Evolutionary conservation across 2,329 filamentous ascomycete genomes (phyloP).

Genomic region (Amesomyces nigricolor): DNA sequence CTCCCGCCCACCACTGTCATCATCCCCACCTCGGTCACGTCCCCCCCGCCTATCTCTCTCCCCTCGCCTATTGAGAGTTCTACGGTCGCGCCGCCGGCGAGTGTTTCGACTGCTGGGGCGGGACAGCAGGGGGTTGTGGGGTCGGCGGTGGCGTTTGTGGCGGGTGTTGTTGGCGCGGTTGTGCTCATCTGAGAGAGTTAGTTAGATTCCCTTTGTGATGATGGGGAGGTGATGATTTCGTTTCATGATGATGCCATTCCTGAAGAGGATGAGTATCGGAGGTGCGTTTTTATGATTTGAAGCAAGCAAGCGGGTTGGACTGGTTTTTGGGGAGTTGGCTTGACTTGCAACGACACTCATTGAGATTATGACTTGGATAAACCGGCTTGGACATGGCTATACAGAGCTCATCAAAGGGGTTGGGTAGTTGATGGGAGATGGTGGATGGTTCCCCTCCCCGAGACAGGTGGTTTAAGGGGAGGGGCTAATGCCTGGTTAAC

Average conservation of each 20-base stretch:
- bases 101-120: constrained; percentile 29
- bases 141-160: constrained; percentile 34
- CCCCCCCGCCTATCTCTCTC: constrained; percentile 23
- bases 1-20: constrained; percentile 29
- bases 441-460: background rate
- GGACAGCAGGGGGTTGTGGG: constrained; percentile 13
- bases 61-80: constrained; percentile 18
- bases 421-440: background rate
- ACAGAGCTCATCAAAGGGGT: too few relatives aligned
- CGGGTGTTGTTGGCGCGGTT: constrained; percentile 35
- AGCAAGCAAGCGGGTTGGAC: background rate
- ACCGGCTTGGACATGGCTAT: background rate
- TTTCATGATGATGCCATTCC: background rate
- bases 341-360: background rate
- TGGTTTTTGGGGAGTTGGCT: background rate
- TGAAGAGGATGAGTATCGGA: background rate
- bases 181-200: constrained; percentile 30
- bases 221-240: background rate
- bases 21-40: constrained; percentile 29
- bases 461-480: background rate
- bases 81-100: background rate
- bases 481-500: background rate
- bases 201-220: too few relatives aligned
- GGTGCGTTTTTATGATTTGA: background rate
- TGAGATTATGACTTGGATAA: too few relatives aligned